Conservation (phyloP, 1,139 yeast genomes). For the Pneumocystis oryctolagi region DNA sequence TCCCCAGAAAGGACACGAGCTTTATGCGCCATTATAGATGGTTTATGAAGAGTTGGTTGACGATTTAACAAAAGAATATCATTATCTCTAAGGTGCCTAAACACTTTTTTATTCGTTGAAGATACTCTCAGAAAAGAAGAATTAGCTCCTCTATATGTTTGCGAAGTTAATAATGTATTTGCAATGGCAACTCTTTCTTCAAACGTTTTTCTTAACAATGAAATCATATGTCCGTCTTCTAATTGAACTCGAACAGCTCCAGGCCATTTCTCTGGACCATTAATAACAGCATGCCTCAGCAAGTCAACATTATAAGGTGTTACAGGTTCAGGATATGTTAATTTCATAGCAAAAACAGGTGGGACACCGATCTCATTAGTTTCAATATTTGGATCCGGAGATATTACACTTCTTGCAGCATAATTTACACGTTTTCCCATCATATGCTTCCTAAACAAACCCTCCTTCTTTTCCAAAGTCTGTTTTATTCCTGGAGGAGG, state of each 20-base stretch:
- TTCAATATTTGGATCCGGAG: slow-evolving; percentile 96
- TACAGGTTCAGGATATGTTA: slow-evolving; percentile 97
- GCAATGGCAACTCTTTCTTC: slow-evolving; percentile 97
- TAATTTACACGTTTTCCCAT: slow-evolving; percentile 99
- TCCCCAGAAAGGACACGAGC: slow-evolving; percentile 95
- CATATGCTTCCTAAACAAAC: slow-evolving; percentile 95
- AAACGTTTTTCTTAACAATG: slow-evolving; percentile 71
- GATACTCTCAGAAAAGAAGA: slow-evolving; percentile 27
- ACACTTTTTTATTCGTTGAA: slow-evolving; percentile 69
- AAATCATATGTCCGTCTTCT: slow-evolving; percentile 81
- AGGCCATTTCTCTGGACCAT: slow-evolving; percentile 97
- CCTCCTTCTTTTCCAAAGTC: slow-evolving; percentile 96
- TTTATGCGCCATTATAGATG: slow-evolving; percentile 99
- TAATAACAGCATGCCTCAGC: slow-evolving; percentile 84
- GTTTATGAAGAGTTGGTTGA: slow-evolving; percentile 97
- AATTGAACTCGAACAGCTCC: slow-evolving; percentile 95
- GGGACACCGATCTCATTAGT: slow-evolving; percentile 98
- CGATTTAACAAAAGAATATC: slow-evolving; percentile 97
- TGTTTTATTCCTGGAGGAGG: slow-evolving; percentile 94
- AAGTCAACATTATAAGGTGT: slow-evolving; percentile 86
- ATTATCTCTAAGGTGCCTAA: slow-evolving; percentile 81
- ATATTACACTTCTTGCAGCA: slow-evolving; percentile 97
- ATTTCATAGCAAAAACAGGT: slow-evolving; percentile 88
- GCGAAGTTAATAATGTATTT: slow-evolving; percentile 82
- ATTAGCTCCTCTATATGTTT: slow-evolving; percentile 26